These are phyloP conservation scores for Mycotypha africana DNA, from an alignment of 371 early-diverging fungal genomes.

Conservation along the genomic window DNA sequence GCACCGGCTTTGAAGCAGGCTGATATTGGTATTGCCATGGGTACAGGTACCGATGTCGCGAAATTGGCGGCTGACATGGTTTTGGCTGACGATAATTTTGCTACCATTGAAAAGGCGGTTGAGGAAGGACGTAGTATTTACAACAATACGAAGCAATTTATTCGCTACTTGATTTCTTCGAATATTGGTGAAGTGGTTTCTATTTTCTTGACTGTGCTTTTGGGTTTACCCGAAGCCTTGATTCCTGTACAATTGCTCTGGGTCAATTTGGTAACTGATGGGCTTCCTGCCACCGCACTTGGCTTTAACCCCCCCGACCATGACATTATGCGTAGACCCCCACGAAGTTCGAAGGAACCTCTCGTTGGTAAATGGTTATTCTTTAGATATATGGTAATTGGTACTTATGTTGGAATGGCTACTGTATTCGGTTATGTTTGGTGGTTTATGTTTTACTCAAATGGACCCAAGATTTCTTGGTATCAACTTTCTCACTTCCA, in stretches of 20 bases:
- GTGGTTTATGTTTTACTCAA: slow-evolving; percentile 91
- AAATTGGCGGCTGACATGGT: slow-evolving; percentile 98
- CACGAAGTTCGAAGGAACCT: slow-evolving; percentile 81
- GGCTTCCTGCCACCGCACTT: slow-evolving; percentile 94
- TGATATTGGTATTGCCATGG: slow-evolving; percentile 99
- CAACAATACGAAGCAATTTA: slow-evolving; percentile 97
- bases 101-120: slow-evolving; percentile 93
- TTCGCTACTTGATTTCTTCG: slow-evolving; percentile 94
- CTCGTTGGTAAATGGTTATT: slow-evolving; percentile 92
- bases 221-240: slow-evolving; percentile 95
- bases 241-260: slow-evolving; percentile 96
- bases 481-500: slow-evolving; percentile 90
- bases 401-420: slow-evolving; percentile 89
- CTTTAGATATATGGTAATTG: slow-evolving; percentile 90
- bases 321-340: slow-evolving; percentile 90
- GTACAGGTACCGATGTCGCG: slow-evolving; percentile 96
- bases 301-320: slow-evolving; percentile 98
- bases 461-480: slow-evolving; percentile 85
- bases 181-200: slow-evolving; percentile 85
- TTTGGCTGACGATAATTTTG: slow-evolving; percentile 96
- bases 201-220: slow-evolving; percentile 91
- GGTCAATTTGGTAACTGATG: slow-evolving; percentile 98
- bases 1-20: slow-evolving; percentile 97
- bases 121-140: slow-evolving; percentile 97
- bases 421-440: slow-evolving; percentile 97